Evolutionary conservation across 2,329 filamentous ascomycete species (phyloP).

Genomic region (Botrytis deweyae): DNA sequence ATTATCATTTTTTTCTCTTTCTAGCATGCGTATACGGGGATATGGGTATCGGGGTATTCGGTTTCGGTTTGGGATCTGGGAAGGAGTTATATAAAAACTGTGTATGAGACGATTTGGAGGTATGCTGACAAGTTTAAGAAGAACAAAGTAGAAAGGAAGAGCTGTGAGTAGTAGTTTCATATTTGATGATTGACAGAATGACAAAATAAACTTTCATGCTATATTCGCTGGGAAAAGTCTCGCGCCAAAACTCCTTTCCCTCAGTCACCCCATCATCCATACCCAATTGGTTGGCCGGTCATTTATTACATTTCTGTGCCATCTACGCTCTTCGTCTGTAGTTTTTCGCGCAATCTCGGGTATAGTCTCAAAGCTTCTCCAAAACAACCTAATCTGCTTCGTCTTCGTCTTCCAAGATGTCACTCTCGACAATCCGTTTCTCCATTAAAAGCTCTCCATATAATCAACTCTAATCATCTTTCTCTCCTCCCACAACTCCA

Average conservation of each 20-base stretch:
- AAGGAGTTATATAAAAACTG: slow-evolving; percentile 22
- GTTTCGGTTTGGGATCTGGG: slow-evolving; percentile 6
- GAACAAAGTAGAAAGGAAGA: not conserved
- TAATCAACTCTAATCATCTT: slow-evolving; percentile 30
- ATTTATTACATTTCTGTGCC: slow-evolving; percentile 16
- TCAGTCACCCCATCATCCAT: not conserved
- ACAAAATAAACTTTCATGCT: slow-evolving; percentile 15
- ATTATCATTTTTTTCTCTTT: not conserved
- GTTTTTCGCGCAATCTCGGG: slow-evolving; percentile 14
- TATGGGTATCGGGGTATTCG: not conserved
- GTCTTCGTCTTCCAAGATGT: not conserved
- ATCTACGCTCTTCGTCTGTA: not conserved
- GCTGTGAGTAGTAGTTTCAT: slow-evolving; percentile 6
- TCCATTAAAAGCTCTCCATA: not conserved
- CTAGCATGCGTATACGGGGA: not conserved
- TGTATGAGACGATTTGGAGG: slow-evolving; percentile 18
- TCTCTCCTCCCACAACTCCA: slow-evolving; percentile 49
- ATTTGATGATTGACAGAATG: slow-evolving; percentile 20
- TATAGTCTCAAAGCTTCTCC: slow-evolving; percentile 21
- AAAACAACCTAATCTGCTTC: not conserved
- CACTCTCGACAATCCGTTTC: not conserved
- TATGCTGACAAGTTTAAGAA: not conserved
- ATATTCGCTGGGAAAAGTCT: slow-evolving; percentile 3
- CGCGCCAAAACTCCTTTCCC: slow-evolving; percentile 18
- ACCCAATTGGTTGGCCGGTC: not conserved